These are phyloP conservation scores for Skeletonema tropicum DNA, from an alignment of 108 stramenopile species.

Conservation along the genomic window DNA sequence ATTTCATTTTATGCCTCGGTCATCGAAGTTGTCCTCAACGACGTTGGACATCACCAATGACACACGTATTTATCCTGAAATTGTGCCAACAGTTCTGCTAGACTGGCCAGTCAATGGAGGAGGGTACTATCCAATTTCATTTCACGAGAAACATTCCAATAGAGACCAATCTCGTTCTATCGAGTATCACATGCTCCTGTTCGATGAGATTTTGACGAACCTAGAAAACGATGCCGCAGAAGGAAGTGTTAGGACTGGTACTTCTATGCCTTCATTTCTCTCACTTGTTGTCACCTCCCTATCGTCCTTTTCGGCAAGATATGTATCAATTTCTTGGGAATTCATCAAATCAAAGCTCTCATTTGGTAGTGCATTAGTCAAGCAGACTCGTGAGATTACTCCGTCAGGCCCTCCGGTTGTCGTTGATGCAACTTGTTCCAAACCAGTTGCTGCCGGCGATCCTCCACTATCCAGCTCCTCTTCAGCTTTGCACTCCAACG, in stretches of 20 bases:
- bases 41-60: not conserved
- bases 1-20: not conserved
- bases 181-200: not conserved
- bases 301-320: not conserved
- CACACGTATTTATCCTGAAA: not conserved
- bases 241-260: not conserved
- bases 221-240: not conserved
- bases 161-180: not conserved
- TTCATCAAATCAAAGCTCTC: not conserved
- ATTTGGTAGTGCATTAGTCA: not conserved
- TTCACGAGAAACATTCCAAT: not conserved
- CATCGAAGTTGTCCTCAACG: not conserved
- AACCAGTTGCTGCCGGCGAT: not conserved
- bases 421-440: not conserved
- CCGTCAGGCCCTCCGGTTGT: not conserved
- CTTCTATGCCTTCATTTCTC: not conserved
- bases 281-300: not conserved
- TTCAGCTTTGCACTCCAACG: not conserved
- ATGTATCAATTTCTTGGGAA: not conserved
- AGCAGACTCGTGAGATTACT: not conserved
- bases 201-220: not conserved
- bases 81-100: not conserved
- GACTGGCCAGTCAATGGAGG: slow-evolving; percentile 1
- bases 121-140: not conserved
- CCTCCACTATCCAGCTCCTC: not conserved